Evolutionary conservation across 2,329 filamentous ascomycete species (phyloP), one percentile per base, ranked within the genome.

Genomic region (Ophiostoma quercus): DNA sequence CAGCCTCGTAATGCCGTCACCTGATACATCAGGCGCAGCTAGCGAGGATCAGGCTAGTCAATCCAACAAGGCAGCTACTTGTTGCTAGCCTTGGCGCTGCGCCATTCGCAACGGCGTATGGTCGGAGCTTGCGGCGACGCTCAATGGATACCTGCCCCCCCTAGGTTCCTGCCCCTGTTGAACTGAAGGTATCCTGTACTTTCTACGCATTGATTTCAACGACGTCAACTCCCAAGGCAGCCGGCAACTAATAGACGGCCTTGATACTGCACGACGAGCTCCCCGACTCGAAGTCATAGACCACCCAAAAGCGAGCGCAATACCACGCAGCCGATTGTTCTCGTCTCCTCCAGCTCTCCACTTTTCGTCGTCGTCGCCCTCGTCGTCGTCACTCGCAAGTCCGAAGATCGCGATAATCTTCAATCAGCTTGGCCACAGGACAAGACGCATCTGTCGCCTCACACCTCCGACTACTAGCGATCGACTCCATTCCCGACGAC

Each of bases 111-210:
- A 51, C 60, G 69, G 66, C 47, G 69, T 47, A 25, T 63, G 68
- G 32, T 67, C 69, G 69, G 69, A 71, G 67, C 69, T 71, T 68
- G 54, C 67, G 67, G 67, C 22, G 66, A 22, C 66, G 25, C 22
- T 66, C 43, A 66, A 66, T 39, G 37, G 69, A 57, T 68, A 47
- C 37, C 67, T 41, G 63, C 65, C 54, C 57, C 67, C 66, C 39
- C 32, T 19, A 37, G 39, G 19, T 1, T 34, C 66, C 43, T 66
- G 65, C 65, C 65, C 39, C 65, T 39, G 32, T 37, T 65, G 62
- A 34, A 63, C 60, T 63, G 60, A 4, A 37, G 29, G 60, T 63
- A 62, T 19, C 34, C 57, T 25, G 57, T 47, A 47, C 43, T 47
- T 16, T 63, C 12, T 34, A 14, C 25, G 16, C 29, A 32, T 34